A percentile compares a stretch with the other conserved stretches of the same genome.
These are phyloP conservation scores for Schoenoplectus triqueter DNA, from an alignment of 202 grass and related monocot genomes.

Conservation along the genomic window DNA sequence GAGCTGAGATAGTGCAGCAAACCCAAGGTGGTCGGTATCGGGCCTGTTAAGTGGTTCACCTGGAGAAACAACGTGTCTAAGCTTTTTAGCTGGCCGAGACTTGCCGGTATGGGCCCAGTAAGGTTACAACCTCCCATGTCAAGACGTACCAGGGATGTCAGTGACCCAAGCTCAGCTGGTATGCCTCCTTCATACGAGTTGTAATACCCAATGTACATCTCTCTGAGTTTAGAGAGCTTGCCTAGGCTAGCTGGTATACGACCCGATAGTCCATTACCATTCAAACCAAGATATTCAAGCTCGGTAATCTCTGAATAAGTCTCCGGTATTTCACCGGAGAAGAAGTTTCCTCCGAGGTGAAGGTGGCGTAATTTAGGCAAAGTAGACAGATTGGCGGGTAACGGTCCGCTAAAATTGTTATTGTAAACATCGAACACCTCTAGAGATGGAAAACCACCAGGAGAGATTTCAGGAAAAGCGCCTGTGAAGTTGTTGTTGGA, in stretches of 20 bases:
- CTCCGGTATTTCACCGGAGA: conserved; percentile 62
- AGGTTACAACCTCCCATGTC: conserved; percentile 80
- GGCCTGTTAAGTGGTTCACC: conserved; percentile 58
- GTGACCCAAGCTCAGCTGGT: conserved; percentile 54
- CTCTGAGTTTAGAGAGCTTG: conserved; percentile 31
- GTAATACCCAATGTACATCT: conserved; percentile 82
- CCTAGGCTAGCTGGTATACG: conserved; percentile 45
- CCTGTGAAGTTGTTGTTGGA: conserved; percentile 80
- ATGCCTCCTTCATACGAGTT: conserved; percentile 74
- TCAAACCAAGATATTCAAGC: conserved; percentile 81
- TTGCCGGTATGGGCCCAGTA: conserved; percentile 58
- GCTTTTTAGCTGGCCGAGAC: conserved; percentile 44
- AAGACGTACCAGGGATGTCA: conserved; percentile 57
- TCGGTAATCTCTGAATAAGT: conserved; percentile 45
- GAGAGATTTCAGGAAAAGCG: conserved; percentile 7
- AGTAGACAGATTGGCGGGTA: conserved; percentile 35
- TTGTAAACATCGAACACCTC: conserved; percentile 74
- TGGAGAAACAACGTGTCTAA: conserved; percentile 76
- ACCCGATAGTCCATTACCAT: conserved; percentile 69
- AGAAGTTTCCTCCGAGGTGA: conserved; percentile 90
- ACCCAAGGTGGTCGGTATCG: conserved; percentile 62
- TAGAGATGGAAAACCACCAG: conserved; percentile 46
- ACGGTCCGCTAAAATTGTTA: conserved; percentile 72
- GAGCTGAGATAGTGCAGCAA: conserved; percentile 40
- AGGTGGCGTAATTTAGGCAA: conserved; percentile 51